phyloP scores from a whole-genome alignment of 176 grass and related monocot genomes.

The Leersia perrieri region DNA sequence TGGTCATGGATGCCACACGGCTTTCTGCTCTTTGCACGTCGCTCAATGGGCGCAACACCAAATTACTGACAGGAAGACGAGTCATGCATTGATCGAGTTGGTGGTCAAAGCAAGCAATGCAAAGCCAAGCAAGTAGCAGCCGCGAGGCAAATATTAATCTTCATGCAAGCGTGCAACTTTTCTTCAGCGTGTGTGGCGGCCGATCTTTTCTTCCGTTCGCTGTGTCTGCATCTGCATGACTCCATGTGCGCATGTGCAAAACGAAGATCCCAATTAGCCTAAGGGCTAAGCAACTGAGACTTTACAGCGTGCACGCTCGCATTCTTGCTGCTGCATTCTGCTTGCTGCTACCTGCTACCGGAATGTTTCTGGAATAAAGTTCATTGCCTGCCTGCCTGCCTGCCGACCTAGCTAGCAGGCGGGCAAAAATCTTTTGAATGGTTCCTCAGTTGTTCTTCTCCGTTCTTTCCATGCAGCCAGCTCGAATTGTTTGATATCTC shows the following conservation, averaged over 20 bases:
- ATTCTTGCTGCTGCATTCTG: background rate
- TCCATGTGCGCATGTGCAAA: no score
- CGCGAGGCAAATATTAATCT: background rate
- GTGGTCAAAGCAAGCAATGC: conserved; percentile 19
- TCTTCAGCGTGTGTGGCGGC: background rate
- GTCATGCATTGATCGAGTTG: background rate
- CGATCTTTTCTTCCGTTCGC: background rate
- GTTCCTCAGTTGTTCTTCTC: background rate
- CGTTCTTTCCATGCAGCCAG: background rate
- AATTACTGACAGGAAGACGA: background rate
- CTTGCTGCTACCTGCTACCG: background rate
- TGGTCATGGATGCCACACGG: conserved; percentile 4
- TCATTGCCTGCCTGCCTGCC: background rate
- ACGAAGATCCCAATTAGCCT: background rate
- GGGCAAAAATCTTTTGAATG: background rate
- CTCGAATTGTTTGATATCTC: background rate
- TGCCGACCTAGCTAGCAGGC: background rate
- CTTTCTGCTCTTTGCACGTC: background rate
- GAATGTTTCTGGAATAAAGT: background rate
- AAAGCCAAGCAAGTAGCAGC: no score
- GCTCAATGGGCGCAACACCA: background rate
- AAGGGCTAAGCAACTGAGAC: background rate
- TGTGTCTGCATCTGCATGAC: background rate
- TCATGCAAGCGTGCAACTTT: background rate
- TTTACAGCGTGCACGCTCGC: background rate